Evolutionary conservation across 2,329 filamentous ascomycete species (phyloP).

Genomic region (Trichophyton schoenleinii): DNA sequence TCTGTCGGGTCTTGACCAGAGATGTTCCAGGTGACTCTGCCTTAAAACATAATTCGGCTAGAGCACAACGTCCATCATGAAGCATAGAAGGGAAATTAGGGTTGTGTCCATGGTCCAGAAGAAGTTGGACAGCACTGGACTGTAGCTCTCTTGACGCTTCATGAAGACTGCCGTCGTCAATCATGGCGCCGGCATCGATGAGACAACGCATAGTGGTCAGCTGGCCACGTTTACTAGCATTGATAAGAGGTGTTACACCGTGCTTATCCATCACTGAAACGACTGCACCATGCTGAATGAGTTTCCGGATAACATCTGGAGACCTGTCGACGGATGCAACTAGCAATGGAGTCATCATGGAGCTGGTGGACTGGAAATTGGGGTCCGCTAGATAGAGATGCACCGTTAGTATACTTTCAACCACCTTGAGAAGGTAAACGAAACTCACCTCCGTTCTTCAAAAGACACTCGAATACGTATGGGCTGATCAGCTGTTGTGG

Average conservation of each 20-base stretch:
- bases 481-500: conserved; percentile 52
- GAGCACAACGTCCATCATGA: conserved; percentile 49
- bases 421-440: background rate
- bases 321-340: conserved; percentile 45
- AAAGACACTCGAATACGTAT: conserved; percentile 43
- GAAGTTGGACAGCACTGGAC: conserved; percentile 41
- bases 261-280: conserved; percentile 46
- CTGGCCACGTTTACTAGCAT: conserved; percentile 46
- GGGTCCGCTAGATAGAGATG: conserved; percentile 37
- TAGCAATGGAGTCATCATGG: conserved; percentile 47
- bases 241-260: conserved; percentile 48
- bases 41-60: conserved; percentile 51
- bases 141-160: conserved; percentile 51
- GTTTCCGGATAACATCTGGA: conserved; percentile 44
- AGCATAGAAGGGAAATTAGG: conserved; percentile 52
- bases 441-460: conserved; percentile 35
- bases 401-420: conserved; percentile 6
- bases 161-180: conserved; percentile 55
- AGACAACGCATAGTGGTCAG: conserved; percentile 42
- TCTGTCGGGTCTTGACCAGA: conserved; percentile 38
- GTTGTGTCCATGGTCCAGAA: conserved; percentile 49
- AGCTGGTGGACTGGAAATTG: conserved; percentile 42
- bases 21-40: conserved; percentile 38
- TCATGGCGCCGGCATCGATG: conserved; percentile 43
- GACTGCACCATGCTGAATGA: conserved; percentile 48